Base-by-base conservation (phyloP, 306 rosid species). In the Rubus idaeus region DNA sequence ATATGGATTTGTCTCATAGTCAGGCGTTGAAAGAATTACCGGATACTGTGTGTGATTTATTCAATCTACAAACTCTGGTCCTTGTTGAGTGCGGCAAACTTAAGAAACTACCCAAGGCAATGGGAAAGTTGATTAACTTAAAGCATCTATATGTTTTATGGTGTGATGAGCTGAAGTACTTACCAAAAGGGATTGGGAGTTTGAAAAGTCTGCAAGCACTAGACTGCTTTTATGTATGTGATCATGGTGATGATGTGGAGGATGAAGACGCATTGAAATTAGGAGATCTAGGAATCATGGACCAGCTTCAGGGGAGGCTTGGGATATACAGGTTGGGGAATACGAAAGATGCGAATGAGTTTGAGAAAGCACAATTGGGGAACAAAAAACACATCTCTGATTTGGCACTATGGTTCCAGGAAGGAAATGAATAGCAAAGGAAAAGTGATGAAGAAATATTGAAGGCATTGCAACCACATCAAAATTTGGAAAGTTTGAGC, bases 1-100 rank as follows among this genome's bases (percentile, higher is more conserved):
- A 44, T n/a, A 0, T 45, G 10, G 1, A 45, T 74, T 3, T 74
- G 18, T 44, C 45, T 8, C 0, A 0, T 0, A 14, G 0, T 0
- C 0, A 2, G 23, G 0, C 0, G 0, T 41, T 42, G 47, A 14
- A 4, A 2, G 4, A 20, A 13, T n/a, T 72, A 35, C 56, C 68
- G 0, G 40, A 21, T 3, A 11, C 13, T 6, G 2, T 74, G 57
- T 42, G 69, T 21, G 44, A 16, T 44, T 42, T 58, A 5, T 20
- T n/a, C 67, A 42, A 73, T 42, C 35, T 30, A 30, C 2, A 30
- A 30, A 30, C 35, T 21, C 10, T 62, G 45, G 9, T 0, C 4
- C 6, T 73, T 20, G 2, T 0, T 0, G 2, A 2, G 20, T 46
- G 46, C 4, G 0, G 0, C 0, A 0, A 0, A 0, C 6, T 8